phyloP scores from a whole-genome alignment of 164 flowering plant genomes.

The Tetracentron sinense region DNA sequence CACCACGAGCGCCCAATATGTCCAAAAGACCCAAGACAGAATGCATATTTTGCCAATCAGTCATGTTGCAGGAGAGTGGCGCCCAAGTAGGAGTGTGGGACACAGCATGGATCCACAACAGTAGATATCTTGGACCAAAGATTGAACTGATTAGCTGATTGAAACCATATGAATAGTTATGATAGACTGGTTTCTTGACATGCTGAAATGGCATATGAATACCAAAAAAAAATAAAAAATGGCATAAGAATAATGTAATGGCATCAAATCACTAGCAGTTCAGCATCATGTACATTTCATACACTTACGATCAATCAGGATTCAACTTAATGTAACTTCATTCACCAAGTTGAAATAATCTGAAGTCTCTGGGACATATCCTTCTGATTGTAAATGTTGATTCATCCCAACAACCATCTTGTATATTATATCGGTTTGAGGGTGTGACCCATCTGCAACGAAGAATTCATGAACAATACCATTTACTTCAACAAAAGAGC shows the following conservation, averaged over 20 bases:
- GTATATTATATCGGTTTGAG: conserved; percentile 13
- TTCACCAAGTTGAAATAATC: conserved; percentile 7
- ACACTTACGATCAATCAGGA: neutral
- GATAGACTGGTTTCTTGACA: too few species aligned
- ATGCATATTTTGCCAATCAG: too few species aligned
- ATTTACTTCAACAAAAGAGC: conserved; percentile 30
- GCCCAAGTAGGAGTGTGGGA: too few species aligned
- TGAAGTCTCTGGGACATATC: conserved; percentile 18
- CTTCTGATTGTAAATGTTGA: conserved; percentile 13
- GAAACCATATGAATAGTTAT: too few species aligned
- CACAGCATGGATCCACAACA: too few species aligned
- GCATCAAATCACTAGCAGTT: neutral
- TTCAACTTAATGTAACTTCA: neutral
- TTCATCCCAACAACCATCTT: conserved; percentile 15
- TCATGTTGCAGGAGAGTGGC: too few species aligned
- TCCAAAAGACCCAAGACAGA: too few species aligned
- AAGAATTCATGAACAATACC: conserved; percentile 32
- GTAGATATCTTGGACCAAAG: too few species aligned
- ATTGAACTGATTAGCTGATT: too few species aligned
- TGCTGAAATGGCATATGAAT: too few species aligned
- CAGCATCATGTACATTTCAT: neutral
- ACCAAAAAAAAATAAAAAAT: too few species aligned
- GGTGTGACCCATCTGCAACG: conserved; percentile 26
- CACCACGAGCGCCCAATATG: too few species aligned
- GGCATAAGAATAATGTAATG: neutral